These are phyloP conservation scores for Coniochaeta sp. DNA, from an alignment of 2,329 filamentous ascomycete species.

Conservation along the genomic window DNA sequence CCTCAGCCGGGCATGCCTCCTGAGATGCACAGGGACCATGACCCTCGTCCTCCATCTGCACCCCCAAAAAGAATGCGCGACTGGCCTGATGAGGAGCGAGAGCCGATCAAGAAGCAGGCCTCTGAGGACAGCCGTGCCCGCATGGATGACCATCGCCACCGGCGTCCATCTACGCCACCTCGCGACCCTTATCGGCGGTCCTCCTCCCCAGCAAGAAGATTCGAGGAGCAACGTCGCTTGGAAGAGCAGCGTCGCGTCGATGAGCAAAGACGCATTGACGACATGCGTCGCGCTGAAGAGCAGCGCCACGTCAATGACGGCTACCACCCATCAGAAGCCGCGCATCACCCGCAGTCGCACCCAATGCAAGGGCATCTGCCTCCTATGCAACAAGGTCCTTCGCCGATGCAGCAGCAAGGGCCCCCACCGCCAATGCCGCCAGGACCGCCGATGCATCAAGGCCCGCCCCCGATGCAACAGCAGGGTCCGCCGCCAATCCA, in stretches of 20 bases:
- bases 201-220: constrained; percentile 63
- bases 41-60: constrained; percentile 72
- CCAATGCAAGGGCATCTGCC: constrained; percentile 51
- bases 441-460: constrained; percentile 1
- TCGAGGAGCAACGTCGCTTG: constrained; percentile 54
- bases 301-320: constrained; percentile 66
- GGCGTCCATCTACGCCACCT: constrained; percentile 69
- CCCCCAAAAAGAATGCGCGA: constrained; percentile 80
- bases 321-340: constrained; percentile 89
- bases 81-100: constrained; percentile 75
- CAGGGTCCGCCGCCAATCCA: constrained; percentile 12
- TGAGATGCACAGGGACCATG: constrained; percentile 57
- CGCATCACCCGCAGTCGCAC: constrained; percentile 69
- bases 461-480: constrained; percentile 35
- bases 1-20: constrained; percentile 46
- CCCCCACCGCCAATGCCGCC: constrained; percentile 24
- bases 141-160: constrained; percentile 75
- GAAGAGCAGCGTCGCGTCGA: constrained; percentile 45
- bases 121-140: constrained; percentile 83
- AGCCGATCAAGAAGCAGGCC: constrained; percentile 71
- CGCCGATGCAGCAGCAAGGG: constrained; percentile 38
- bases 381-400: constrained; percentile 48
- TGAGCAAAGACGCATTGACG: constrained; percentile 53
- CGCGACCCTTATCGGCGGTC: constrained; percentile 65
- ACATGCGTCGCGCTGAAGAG: constrained; percentile 45